Evolutionary conservation across 2,329 filamentous ascomycete species (phyloP), one percentile per base, ranked within the genome.

Genomic region (Fusarium albidum): DNA sequence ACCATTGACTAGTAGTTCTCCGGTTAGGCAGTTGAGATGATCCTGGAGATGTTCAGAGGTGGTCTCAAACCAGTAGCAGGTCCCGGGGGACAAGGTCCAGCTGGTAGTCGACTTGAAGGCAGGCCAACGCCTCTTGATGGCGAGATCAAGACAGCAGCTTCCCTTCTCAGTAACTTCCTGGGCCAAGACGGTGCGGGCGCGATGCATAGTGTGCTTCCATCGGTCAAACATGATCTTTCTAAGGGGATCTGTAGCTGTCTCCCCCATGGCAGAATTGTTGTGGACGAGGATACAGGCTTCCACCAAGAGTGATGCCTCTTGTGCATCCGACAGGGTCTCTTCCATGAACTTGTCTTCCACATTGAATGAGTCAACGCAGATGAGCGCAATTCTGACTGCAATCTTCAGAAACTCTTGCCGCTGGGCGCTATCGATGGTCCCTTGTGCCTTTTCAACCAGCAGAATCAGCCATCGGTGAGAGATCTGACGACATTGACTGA

Each of bases 331-430:
- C 4, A 67, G 15, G 2, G 58, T 40, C 4, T 31, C 1, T 1
- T 6, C 1, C 18, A 67, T 14, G 12, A 43, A 28, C 0, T 10
- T 8, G 4, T 49, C 28, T 1, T 62, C 48, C 3, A 59, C 34
- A 2, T 65, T 48, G n/a, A 63, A 66, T 0, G 64, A 56, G 2
- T 57, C 57, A 1, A 34, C 12, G 11, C 57, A 67, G 4, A 61
- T 50, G 4, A 63, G 32, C 1, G 55, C 53, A 38, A 58, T 37
- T 1, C 33, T 33, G 2, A 61, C 37, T 3, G 29, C 49, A 0
- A 49, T 58, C 9, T 54, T 29, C 1, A 41, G 9, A 6, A 65
- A 49, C 4, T 62, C 53, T 2, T 6, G 26, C 9, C 61, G 26
- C 4, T 66, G 57, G 1, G 6, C 6, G 0, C 51, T 35, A 13